A percentile compares a stretch with the other conserved stretches of the same genome.
Conservation (phyloP, 192 early-diverging fungal species). For the Mortierella antarctica region DNA sequence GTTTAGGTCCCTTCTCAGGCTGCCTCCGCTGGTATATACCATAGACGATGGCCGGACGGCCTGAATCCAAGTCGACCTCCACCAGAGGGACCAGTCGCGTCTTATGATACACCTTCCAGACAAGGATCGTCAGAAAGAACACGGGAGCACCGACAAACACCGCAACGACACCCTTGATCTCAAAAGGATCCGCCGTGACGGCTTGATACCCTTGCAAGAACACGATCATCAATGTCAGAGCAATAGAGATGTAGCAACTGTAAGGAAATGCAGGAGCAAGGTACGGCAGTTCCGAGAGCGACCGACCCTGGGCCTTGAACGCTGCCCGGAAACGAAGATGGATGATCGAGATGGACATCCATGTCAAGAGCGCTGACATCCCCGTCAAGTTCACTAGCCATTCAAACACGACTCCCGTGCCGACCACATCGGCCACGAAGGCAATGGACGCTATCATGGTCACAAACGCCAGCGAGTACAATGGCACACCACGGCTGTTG, state of each 20-base stretch:
- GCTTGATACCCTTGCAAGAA: slow-evolving; percentile 69
- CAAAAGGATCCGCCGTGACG: slow-evolving; percentile 63
- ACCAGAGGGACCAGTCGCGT: slow-evolving; percentile 67
- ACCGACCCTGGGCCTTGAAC: slow-evolving; percentile 74
- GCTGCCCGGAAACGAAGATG: slow-evolving; percentile 90
- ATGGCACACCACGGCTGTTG: slow-evolving; percentile 74
- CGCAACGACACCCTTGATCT: slow-evolving; percentile 63
- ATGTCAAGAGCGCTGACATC: slow-evolving; percentile 80
- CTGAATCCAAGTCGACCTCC: slow-evolving; percentile 68
- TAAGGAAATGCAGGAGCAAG: slow-evolving; percentile 79
- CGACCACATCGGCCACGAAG: slow-evolving; percentile 55
- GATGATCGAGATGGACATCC: slow-evolving; percentile 83
- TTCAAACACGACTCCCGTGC: slow-evolving; percentile 64
- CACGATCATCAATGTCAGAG: slow-evolving; percentile 70
- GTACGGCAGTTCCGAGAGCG: slow-evolving; percentile 75
- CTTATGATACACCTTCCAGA: slow-evolving; percentile 71
- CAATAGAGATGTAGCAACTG: slow-evolving; percentile 75
- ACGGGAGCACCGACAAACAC: slow-evolving; percentile 75
- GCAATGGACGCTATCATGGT: slow-evolving; percentile 69
- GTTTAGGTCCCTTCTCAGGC: neutral
- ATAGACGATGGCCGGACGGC: slow-evolving; percentile 39
- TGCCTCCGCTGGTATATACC: neutral
- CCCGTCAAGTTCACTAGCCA: slow-evolving; percentile 75
- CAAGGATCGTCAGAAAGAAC: slow-evolving; percentile 69
- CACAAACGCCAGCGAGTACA: slow-evolving; percentile 68